Evolutionary conservation across 495 filamentous ascomycete species (phyloP).

Genomic region (Penicillium parvum): DNA sequence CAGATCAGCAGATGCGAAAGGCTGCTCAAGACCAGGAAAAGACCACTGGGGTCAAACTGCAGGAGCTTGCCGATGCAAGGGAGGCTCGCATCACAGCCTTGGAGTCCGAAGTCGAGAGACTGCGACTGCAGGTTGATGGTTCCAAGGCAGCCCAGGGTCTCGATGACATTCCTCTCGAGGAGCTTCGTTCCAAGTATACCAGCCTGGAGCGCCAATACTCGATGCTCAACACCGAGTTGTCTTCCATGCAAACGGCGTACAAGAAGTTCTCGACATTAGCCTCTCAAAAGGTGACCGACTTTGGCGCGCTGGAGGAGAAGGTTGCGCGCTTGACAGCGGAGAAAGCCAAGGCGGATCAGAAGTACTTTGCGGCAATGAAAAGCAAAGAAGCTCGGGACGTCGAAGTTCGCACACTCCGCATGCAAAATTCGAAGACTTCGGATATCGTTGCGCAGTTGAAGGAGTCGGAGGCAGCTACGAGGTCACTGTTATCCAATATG

Average conservation of each 20-base stretch:
- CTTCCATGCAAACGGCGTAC: conserved; percentile 79
- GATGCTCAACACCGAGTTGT: conserved; percentile 80
- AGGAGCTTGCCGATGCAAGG: conserved; percentile 71
- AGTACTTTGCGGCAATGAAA: conserved; percentile 94
- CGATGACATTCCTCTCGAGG: conserved; percentile 51
- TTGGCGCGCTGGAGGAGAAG: conserved; percentile 70
- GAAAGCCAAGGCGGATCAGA: conserved; percentile 94
- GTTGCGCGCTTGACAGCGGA: conserved; percentile 71
- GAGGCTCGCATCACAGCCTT: conserved; percentile 71
- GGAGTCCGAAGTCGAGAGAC: conserved; percentile 73
- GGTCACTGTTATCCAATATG: conserved; percentile 66
- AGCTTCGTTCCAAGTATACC: conserved; percentile 66
- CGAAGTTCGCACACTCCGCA: conserved; percentile 70
- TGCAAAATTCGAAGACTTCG: conserved; percentile 82
- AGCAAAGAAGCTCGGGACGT: conserved; percentile 75
- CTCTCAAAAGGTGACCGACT: conserved; percentile 79
- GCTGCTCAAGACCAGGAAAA: conserved; percentile 72
- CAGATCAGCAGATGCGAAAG: conserved; percentile 77
- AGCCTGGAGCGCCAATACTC: conserved; percentile 72
- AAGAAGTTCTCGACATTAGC: conserved; percentile 79
- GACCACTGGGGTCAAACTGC: conserved; percentile 60
- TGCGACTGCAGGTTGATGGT: conserved; percentile 51
- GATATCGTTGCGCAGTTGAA: conserved; percentile 92
- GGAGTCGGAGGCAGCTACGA: conserved; percentile 65
- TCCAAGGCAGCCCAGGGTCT: conserved; percentile 38